Base-by-base conservation (phyloP, 1,139 yeast species). In the Candida anutae region DNA sequence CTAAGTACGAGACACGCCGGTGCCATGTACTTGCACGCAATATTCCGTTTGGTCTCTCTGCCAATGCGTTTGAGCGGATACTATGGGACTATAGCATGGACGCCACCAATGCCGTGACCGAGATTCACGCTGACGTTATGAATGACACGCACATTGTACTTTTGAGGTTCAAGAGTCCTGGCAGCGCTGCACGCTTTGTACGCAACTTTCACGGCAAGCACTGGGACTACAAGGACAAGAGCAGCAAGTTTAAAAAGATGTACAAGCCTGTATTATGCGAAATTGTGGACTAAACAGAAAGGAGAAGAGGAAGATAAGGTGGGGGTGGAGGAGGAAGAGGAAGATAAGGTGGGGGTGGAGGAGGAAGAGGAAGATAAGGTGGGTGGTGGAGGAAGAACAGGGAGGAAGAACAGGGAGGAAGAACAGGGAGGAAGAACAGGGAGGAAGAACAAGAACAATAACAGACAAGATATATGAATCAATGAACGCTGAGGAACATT, bases 141-240 rank as follows among this genome's bases (percentile, higher is more conserved):
- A 39, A 40, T 9, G 67, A 55, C 31, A 36, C 43, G 2, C 52
- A 54, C 23, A 24, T 49, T 4, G 46, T 45, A 12, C 48, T 77
- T 9, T 48, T 79, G 5, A 50, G 70, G 25, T 78, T 80, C 43
- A 55, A 57, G 10, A 60, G 61, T 35, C 45, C 43, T n/a, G 46
- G 52, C 3, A 73, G 71, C 37, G 79, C 87, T 0, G 45, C 40
- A 18, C 46, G 79, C 27, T 74, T 77, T 37, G 72, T 69, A 2
- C 48, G 73, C n/a, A 68, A 68, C 35, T 67, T 58, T 44, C 71
- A 79, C 46, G 76, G 78, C 5, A 61, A 56, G 28, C 44, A 42
- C 24, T 64, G 70, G 69, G 60, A 57, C 14, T 41, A 46, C 6
- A 42, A 55, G 26, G 51, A 53, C 30, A 41, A 45, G 13, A 43